Evolutionary conservation across 2,329 filamentous ascomycete species (phyloP).

Genomic region (Calonectria pauciramosa): DNA sequence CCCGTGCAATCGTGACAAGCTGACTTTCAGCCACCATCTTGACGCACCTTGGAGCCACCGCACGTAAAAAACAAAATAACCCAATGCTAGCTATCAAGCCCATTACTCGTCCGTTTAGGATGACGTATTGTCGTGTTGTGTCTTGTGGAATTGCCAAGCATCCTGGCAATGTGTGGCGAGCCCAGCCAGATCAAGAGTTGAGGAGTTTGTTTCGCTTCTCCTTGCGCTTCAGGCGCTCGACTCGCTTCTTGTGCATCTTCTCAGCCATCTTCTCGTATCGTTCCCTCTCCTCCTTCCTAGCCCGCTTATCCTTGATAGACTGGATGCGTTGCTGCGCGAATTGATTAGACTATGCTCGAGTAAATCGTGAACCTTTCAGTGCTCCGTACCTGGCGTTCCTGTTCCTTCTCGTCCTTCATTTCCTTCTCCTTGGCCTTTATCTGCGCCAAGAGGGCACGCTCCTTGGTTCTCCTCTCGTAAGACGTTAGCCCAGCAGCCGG

Average conservation of each 20-base stretch:
- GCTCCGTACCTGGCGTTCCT: conserved; percentile 87
- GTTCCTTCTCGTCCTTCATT: conserved; percentile 95
- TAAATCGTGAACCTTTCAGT: conserved; percentile 37
- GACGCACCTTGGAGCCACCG: background rate
- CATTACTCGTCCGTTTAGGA: conserved; percentile 17
- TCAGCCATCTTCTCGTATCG: conserved; percentile 94
- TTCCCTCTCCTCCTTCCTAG: conserved; percentile 92
- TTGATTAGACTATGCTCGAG: conserved; percentile 26
- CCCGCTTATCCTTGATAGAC: conserved; percentile 86
- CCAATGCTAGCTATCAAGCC: background rate
- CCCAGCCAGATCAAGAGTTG: conserved; percentile 66
- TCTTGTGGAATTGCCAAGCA: conserved; percentile 38
- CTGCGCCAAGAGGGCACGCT: conserved; percentile 78
- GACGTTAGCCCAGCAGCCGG: conserved; percentile 82
- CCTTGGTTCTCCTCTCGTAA: conserved; percentile 81
- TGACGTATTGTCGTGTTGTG: conserved; percentile 38
- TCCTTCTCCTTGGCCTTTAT: conserved; percentile 95
- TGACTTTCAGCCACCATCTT: background rate
- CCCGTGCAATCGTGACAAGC: background rate
- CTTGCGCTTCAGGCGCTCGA: conserved; percentile 92
- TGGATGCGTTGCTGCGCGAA: conserved; percentile 77
- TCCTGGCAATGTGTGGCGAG: conserved; percentile 7
- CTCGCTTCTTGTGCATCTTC: conserved; percentile 97
- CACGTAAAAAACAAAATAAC: background rate
- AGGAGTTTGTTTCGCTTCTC: conserved; percentile 95